Evolutionary conservation across 2,329 filamentous ascomycete species (phyloP).

Genomic region (Neopestalotiopsis sp.): DNA sequence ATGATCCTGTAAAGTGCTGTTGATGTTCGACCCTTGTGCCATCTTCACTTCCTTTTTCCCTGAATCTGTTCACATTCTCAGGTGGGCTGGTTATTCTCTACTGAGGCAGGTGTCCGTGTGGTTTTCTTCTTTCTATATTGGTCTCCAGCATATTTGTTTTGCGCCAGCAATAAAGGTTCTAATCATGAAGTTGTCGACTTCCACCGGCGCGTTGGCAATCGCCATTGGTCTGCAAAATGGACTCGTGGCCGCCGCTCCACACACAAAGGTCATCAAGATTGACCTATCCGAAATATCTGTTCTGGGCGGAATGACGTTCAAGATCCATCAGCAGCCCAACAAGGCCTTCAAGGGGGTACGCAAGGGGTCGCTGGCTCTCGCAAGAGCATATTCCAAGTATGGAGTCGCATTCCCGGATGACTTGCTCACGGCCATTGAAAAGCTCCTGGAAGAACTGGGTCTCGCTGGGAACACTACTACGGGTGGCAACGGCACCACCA

Average conservation of each 20-base stretch:
- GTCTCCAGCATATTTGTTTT: too few species aligned
- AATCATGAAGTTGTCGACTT: constrained; percentile 14
- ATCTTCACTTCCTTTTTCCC: not conserved
- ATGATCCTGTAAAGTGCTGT: not conserved
- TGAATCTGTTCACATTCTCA: not conserved
- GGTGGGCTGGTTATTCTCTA: too few species aligned
- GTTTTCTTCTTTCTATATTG: too few species aligned
- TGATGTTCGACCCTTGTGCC: not conserved
- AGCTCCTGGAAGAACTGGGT: constrained; percentile 15
- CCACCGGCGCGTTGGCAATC: constrained; percentile 11
- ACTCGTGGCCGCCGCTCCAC: constrained; percentile 3
- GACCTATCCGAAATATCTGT: constrained; percentile 17
- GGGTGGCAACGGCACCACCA: not conserved
- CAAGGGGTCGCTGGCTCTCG: constrained; percentile 17
- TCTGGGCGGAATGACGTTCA: constrained; percentile 20
- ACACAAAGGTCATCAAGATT: not conserved
- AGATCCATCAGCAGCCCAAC: constrained; percentile 18
- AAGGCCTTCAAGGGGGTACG: constrained; percentile 9
- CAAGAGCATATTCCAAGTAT: constrained; percentile 18
- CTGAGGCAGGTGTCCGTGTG: too few species aligned
- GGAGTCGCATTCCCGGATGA: constrained; percentile 16
- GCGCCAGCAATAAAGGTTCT: not conserved
- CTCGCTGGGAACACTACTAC: not conserved
- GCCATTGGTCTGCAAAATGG: constrained; percentile 12
- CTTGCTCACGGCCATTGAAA: constrained; percentile 12